Conservation (phyloP, 495 filamentous ascomycete species). For the Xylaria sp. region DNA sequence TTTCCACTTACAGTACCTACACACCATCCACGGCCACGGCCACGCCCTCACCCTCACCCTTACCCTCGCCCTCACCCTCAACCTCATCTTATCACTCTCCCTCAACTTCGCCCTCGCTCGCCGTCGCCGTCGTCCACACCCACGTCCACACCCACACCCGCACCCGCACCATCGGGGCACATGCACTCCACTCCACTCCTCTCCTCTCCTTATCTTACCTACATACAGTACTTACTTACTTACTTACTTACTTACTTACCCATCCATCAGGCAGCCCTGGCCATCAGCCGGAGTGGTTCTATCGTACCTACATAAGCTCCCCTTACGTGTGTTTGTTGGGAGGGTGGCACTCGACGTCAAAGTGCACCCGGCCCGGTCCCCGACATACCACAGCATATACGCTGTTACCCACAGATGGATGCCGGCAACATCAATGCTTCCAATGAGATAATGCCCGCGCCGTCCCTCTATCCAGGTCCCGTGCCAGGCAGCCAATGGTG, state of each 20-base stretch:
- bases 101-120: no score
- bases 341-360: conserved; percentile 8
- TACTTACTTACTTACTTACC: no score
- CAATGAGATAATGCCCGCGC: not conserved
- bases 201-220: not conserved
- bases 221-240: no score
- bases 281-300: not conserved
- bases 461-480: not conserved
- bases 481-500: conserved; percentile 20
- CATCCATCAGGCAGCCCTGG: not conserved
- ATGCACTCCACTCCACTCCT: not conserved
- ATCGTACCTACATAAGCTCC: not conserved
- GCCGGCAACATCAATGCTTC: not conserved
- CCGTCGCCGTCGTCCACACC: no score
- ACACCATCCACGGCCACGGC: not conserved
- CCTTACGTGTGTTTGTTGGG: not conserved
- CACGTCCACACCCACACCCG: not conserved
- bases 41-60: no score
- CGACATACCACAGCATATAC: conserved; percentile 24
- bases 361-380: conserved; percentile 11
- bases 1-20: no score
- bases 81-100: no score
- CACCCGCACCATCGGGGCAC: conserved; percentile 4
- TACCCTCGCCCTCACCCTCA: no score
- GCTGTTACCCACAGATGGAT: not conserved